These are phyloP conservation scores for Warburgia ugandensis DNA, from an alignment of 164 flowering plant genomes.

Conservation along the genomic window DNA sequence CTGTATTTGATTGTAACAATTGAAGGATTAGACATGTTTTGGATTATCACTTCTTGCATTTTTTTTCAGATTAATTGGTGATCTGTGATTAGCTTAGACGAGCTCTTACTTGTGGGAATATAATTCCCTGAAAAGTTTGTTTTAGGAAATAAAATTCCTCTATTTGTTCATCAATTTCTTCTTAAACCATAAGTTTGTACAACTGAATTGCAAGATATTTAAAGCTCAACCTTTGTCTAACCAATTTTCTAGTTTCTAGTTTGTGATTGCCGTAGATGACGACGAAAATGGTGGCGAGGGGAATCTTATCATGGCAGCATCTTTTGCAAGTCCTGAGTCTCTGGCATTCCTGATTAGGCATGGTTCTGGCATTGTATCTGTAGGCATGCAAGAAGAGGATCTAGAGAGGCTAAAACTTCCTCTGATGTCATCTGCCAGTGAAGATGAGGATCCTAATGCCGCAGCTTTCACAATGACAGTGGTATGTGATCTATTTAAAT, in stretches of 20 bases:
- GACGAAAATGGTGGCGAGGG: conserved; percentile 67
- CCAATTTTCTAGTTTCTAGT: conserved; percentile 30
- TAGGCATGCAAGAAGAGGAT: conserved; percentile 84
- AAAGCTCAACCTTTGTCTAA: too few species aligned
- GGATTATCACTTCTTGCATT: too few species aligned
- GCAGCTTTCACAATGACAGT: conserved; percentile 80
- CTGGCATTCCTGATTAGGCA: conserved; percentile 67
- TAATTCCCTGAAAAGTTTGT: too few species aligned
- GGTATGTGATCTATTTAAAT: conserved; percentile 28
- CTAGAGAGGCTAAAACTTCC: conserved; percentile 73
- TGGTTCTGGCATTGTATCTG: conserved; percentile 90
- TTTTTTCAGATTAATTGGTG: too few species aligned
- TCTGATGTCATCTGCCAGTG: conserved; percentile 59
- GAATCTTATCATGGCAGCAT: conserved; percentile 79
- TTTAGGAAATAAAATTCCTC: too few species aligned
- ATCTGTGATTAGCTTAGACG: too few species aligned
- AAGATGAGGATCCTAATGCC: conserved; percentile 58
- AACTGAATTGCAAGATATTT: too few species aligned
- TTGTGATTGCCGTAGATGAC: conserved; percentile 91
- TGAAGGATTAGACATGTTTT: too few species aligned
- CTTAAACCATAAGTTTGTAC: too few species aligned
- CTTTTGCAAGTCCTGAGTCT: conserved; percentile 33
- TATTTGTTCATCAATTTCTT: too few species aligned
- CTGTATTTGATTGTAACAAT: too few species aligned
- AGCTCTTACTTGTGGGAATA: too few species aligned